phyloP scores from a whole-genome alignment of 2,329 filamentous ascomycete species.

The Calonectria pauciramosa region DNA sequence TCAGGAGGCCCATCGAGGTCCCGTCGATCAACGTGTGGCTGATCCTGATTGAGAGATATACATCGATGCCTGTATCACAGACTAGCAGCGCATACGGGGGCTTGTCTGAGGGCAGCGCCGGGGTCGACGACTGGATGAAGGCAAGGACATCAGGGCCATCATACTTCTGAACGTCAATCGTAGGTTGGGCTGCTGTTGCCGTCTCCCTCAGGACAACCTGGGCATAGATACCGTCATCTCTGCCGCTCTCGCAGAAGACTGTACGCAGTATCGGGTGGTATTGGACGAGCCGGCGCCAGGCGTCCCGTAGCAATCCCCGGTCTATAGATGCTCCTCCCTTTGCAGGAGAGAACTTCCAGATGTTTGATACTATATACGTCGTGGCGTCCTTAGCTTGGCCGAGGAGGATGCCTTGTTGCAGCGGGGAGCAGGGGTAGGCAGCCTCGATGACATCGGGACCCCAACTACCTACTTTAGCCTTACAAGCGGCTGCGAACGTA shows the following conservation, averaged over 20 bases:
- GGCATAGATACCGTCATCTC: neutral
- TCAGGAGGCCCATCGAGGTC: slow-evolving; percentile 44
- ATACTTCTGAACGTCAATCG: neutral
- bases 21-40: slow-evolving; percentile 51
- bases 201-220: neutral
- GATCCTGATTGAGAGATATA: slow-evolving; percentile 46
- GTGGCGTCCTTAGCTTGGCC: slow-evolving; percentile 21
- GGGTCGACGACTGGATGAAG: neutral
- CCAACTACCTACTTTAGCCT: neutral
- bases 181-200: neutral
- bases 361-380: slow-evolving; percentile 2
- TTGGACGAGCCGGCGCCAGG: slow-evolving; percentile 26
- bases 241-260: neutral
- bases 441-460: slow-evolving; percentile 1
- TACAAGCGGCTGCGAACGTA: neutral
- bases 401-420: slow-evolving; percentile 35
- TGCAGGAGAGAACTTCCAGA: neutral
- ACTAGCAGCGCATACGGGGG: neutral
- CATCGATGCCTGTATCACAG: neutral
- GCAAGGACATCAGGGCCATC: neutral
- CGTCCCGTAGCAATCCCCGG: slow-evolving; percentile 8
- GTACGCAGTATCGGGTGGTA: slow-evolving; percentile 28
- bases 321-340: neutral
- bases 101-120: neutral
- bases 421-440: slow-evolving; percentile 29